Evolutionary conservation across 805 yeast genomes (phyloP).

Genomic region (Nakazawaea anatomiae): DNA sequence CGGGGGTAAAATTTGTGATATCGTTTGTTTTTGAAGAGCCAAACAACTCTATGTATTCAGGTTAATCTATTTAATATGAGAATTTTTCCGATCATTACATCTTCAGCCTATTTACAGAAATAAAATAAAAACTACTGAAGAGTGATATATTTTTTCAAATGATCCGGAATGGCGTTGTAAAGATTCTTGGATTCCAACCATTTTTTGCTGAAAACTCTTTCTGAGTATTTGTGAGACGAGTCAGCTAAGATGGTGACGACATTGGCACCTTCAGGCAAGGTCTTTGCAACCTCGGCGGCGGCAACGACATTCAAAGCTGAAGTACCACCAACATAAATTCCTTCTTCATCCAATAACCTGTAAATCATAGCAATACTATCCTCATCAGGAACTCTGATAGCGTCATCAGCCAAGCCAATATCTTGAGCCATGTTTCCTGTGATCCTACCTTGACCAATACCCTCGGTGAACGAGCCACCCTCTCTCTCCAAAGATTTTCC

Average conservation of each 20-base stretch:
- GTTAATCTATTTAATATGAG: too few relatives aligned
- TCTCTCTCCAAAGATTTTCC: constrained; percentile 63
- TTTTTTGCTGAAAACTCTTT: constrained; percentile 65
- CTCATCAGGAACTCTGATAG: constrained; percentile 71
- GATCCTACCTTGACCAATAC: constrained; percentile 93
- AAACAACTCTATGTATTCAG: too few relatives aligned
- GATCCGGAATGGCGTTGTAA: constrained; percentile 60
- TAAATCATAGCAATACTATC: constrained; percentile 81
- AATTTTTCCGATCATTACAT: too few relatives aligned
- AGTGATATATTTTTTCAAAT: constrained; percentile 63
- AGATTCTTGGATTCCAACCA: constrained; percentile 75
- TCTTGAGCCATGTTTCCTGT: constrained; percentile 78
- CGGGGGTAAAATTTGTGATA: too few relatives aligned
- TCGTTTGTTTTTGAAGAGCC: too few relatives aligned
- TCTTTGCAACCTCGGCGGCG: constrained; percentile 69
- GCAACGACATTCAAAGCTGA: constrained; percentile 89
- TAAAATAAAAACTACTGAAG: constrained; percentile 21
- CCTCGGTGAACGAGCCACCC: constrained; percentile 91
- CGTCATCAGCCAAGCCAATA: constrained; percentile 70
- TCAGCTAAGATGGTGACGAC: constrained; percentile 89
- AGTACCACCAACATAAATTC: constrained; percentile 86
- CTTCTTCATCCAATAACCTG: constrained; percentile 81
- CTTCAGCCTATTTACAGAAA: too few relatives aligned
- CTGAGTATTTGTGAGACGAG: constrained; percentile 85
- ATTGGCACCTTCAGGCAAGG: constrained; percentile 70